phyloP scores from a whole-genome alignment of 2,329 filamentous ascomycete species.

The Capronia americana region DNA sequence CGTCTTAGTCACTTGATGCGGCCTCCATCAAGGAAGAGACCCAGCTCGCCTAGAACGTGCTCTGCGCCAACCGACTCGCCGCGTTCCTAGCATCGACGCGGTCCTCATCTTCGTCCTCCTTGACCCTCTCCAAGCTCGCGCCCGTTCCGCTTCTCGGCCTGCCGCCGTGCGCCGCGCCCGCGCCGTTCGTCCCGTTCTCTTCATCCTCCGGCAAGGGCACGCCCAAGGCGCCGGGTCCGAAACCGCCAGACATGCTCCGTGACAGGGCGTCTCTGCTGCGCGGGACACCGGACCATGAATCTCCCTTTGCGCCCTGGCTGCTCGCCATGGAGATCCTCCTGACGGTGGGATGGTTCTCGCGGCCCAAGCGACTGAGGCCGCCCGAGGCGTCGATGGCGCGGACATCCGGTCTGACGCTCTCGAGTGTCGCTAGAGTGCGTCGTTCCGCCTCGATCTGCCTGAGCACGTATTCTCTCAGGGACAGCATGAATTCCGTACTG shows the following conservation, averaged over 20 bases:
- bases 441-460: conserved; percentile 96
- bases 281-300: conserved; percentile 95
- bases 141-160: conserved; percentile 43
- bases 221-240: conserved; percentile 65
- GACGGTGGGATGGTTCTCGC: conserved; percentile 79
- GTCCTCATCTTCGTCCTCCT: conserved; percentile 86
- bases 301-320: conserved; percentile 95
- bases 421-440: conserved; percentile 87
- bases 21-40: neutral
- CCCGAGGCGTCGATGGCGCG: conserved; percentile 90
- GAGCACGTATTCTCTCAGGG: conserved; percentile 88
- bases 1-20: neutral
- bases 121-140: conserved; percentile 64
- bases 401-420: conserved; percentile 90
- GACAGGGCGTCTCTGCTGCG: conserved; percentile 78
- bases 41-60: conserved; percentile 73
- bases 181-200: conserved; percentile 55
- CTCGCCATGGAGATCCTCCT: conserved; percentile 79
- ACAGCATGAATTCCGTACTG: conserved; percentile 78
- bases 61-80: conserved; percentile 88
- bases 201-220: conserved; percentile 71
- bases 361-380: conserved; percentile 84
- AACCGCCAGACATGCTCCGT: conserved; percentile 71
- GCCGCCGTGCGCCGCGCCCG: conserved; percentile 62
- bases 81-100: conserved; percentile 94